A percentile compares a stretch with the other conserved stretches of the same genome.
phyloP scores from a whole-genome alignment of 805 yeast genomes.

The Pichia gijzeniarum region DNA sequence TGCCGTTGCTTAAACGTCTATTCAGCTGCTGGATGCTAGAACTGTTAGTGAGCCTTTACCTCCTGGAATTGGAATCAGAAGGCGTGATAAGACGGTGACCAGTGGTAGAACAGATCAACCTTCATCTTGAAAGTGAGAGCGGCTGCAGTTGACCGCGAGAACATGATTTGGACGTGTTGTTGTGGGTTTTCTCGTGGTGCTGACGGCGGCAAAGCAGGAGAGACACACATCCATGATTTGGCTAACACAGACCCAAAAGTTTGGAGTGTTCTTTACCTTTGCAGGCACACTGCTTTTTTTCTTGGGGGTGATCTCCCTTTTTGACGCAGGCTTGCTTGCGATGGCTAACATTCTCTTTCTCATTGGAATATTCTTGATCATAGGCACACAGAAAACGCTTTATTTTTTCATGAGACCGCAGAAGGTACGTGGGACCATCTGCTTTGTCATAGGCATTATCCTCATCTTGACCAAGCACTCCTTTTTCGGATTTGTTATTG shows the following conservation, averaged over 20 bases:
- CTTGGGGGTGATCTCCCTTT: constrained; percentile 77
- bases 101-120: too few species aligned
- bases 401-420: constrained; percentile 81
- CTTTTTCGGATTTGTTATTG: constrained; percentile 78
- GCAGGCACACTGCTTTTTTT: constrained; percentile 74
- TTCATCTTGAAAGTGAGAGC: too few species aligned
- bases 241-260: constrained; percentile 73
- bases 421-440: constrained; percentile 80
- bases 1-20: too few species aligned
- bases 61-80: too few species aligned
- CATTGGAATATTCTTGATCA: constrained; percentile 77
- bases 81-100: too few species aligned
- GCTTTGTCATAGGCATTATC: constrained; percentile 68
- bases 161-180: not conserved
- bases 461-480: constrained; percentile 72
- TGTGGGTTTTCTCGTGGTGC: not conserved
- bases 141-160: too few species aligned
- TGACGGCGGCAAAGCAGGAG: too few species aligned
- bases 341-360: constrained; percentile 79
- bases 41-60: too few species aligned
- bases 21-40: too few species aligned
- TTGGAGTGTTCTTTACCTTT: constrained; percentile 90
- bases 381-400: constrained; percentile 80
- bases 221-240: constrained; percentile 46
- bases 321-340: constrained; percentile 84